A percentile compares a stretch with the other conserved stretches of the same genome.
Evolutionary conservation across 345 rosid species (phyloP).

Genomic region (Salix viminalis): DNA sequence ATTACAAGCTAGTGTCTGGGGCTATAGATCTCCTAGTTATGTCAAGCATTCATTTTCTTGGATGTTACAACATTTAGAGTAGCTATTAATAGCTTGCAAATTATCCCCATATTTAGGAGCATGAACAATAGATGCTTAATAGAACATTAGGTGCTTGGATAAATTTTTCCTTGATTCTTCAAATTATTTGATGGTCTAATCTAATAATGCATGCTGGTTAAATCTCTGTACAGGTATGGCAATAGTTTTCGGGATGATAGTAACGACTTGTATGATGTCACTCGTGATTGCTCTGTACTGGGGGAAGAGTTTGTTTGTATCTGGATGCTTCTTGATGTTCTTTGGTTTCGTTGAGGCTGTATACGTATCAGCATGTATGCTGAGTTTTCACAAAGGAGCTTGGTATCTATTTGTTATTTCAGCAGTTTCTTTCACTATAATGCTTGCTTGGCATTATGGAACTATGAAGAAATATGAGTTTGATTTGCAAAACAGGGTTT

Average conservation of each 20-base stretch:
- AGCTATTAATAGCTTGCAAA: background rate
- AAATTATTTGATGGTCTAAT: background rate
- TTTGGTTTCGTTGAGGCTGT: conserved; percentile 47
- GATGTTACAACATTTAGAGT: background rate
- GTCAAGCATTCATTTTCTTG: background rate
- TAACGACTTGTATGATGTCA: conserved; percentile 62
- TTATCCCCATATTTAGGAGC: background rate
- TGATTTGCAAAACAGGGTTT: conserved; percentile 51
- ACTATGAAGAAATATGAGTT: conserved; percentile 53
- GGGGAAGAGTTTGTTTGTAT: conserved; percentile 38
- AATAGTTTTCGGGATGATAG: conserved; percentile 48
- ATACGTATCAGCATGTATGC: conserved; percentile 38
- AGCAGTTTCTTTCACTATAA: conserved; percentile 33
- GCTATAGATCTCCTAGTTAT: background rate
- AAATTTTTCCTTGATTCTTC: no score
- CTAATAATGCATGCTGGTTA: conserved; percentile 1
- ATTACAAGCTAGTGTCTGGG: background rate
- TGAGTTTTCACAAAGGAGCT: conserved; percentile 48
- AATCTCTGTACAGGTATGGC: conserved; percentile 42
- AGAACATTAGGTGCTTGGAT: background rate
- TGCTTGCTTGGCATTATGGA: conserved; percentile 63
- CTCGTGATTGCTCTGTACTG: conserved; percentile 50
- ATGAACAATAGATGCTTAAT: background rate
- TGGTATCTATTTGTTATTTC: conserved; percentile 45
- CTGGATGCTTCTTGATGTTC: conserved; percentile 42